Percentiles rank a stretch among this genome's conserved stretches.
Conservation (phyloP, 257 asterid genomes). For the Solanum acaule region DNA sequence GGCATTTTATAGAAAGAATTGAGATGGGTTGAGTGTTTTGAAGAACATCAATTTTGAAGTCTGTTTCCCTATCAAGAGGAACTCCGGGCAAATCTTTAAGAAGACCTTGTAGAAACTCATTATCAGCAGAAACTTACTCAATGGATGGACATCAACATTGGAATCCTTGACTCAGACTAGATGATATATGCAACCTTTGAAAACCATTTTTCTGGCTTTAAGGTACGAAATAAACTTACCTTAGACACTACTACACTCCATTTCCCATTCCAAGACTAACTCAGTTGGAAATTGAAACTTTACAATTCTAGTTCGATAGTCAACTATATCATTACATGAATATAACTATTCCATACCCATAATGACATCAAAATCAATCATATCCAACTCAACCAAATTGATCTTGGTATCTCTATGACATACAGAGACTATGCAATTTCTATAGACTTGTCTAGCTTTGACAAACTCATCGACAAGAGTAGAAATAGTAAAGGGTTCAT, state of each 20-base stretch:
- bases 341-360: neutral
- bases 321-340: neutral
- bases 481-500: neutral
- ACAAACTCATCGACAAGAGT: neutral
- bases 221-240: neutral
- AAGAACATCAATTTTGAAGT: neutral
- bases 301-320: neutral
- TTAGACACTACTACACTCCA: neutral
- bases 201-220: neutral
- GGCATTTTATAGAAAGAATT: neutral
- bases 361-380: neutral
- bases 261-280: neutral
- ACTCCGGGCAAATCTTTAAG: neutral
- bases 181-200: neutral
- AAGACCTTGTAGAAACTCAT: neutral
- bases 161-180: neutral
- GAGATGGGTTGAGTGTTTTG: neutral
- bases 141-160: neutral
- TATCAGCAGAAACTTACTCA: neutral
- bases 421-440: neutral
- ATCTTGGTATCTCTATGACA: neutral
- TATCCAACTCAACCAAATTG: neutral
- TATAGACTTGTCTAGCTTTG: neutral
- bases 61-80: neutral
- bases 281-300: no score